phyloP scores from a whole-genome alignment of 1,284 basidiomycete genomes.

The Papiliotrema terrestris region DNA sequence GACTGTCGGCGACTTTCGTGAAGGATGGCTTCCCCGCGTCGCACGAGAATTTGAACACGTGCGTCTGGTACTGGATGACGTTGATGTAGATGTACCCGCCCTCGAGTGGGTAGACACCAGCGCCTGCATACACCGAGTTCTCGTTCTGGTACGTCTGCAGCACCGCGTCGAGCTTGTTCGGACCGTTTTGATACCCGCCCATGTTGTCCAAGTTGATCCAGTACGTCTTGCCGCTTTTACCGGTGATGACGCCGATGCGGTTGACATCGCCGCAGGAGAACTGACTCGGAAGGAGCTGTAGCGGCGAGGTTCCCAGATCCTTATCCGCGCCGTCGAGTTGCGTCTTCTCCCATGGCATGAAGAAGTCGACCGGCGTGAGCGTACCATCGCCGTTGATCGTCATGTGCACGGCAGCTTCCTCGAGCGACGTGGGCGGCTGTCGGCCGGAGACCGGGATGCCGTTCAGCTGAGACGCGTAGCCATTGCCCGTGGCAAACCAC shows the following conservation, averaged over 20 bases:
- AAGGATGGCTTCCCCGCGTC: conserved; percentile 10
- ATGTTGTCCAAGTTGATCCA: conserved; percentile 14
- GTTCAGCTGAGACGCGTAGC: conserved; percentile 14
- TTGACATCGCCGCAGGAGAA: conserved; percentile 12
- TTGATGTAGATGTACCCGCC: conserved; percentile 16
- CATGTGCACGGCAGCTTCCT: conserved; percentile 15
- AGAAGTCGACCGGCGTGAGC: conserved; percentile 13
- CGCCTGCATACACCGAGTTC: conserved; percentile 14
- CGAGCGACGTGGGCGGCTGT: conserved; percentile 9
- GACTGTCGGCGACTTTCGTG: conserved; percentile 13
- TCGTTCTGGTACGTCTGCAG: conserved; percentile 13
- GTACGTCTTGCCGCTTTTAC: conserved; percentile 13
- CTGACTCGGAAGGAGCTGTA: conserved; percentile 10
- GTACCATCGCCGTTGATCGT: conserved; percentile 10
- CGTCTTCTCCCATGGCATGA: conserved; percentile 15
- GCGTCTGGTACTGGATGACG: conserved; percentile 12
- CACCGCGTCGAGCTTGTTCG: conserved; percentile 12
- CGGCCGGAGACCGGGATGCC: conserved; percentile 11
- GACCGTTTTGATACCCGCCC: conserved; percentile 13
- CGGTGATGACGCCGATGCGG: conserved; percentile 11
- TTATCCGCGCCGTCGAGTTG: conserved; percentile 15
- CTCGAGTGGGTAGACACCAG: conserved; percentile 12
- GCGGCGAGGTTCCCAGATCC: conserved; percentile 11
- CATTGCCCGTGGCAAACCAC: conserved; percentile 12
- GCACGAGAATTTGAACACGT: conserved; percentile 15